phyloP scores from a whole-genome alignment of 116 monocot genomes.

The Phalaenopsis hybrid region DNA sequence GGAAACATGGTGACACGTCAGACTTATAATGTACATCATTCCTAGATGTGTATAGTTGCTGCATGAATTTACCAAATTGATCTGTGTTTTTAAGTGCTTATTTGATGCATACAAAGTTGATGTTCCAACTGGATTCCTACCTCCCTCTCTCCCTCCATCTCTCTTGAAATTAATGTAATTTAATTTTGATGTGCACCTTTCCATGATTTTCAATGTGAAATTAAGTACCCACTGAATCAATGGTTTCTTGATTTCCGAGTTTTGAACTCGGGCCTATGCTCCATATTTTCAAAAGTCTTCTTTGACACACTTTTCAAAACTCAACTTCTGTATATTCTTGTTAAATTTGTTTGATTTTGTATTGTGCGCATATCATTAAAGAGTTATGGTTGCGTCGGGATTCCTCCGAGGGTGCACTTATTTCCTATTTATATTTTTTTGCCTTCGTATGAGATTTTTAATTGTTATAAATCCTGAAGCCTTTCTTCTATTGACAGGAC shows the following conservation, averaged over 20 bases:
- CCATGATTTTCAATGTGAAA: neutral
- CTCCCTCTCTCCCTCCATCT: neutral
- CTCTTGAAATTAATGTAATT: neutral
- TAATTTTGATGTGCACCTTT: neutral
- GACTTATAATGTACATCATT: neutral
- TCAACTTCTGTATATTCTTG: neutral
- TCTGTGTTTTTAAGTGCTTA: neutral
- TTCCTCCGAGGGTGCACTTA: neutral
- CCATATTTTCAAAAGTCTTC: neutral
- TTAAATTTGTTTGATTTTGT: neutral
- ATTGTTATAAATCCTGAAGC: neutral
- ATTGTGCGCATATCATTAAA: neutral
- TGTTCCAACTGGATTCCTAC: neutral
- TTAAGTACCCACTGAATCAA: neutral
- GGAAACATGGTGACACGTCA: neutral
- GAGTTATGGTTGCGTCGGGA: neutral
- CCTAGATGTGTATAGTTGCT: neutral
- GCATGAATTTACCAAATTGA: neutral
- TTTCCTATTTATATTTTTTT: neutral
- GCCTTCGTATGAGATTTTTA: neutral
- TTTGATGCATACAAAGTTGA: neutral
- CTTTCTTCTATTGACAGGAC: constrained; percentile 42
- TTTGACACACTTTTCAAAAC: neutral
- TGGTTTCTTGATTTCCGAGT: neutral
- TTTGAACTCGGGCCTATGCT: neutral